A percentile compares a stretch with the other conserved stretches of the same genome.
Evolutionary conservation across 306 rosid genomes (phyloP).

Genomic region (Biancaea sappan): DNA sequence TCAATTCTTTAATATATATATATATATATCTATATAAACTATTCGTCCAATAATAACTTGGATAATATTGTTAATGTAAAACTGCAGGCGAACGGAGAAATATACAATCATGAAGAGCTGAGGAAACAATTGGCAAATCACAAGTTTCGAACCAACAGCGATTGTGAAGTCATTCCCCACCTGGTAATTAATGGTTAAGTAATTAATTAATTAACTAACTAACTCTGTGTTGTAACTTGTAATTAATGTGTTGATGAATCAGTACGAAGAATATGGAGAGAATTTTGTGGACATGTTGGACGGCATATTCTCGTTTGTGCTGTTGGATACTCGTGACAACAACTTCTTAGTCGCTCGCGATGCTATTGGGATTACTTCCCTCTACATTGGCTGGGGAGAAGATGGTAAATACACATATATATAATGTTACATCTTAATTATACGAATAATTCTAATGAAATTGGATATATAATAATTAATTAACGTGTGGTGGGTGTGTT

Average conservation of each 20-base stretch:
- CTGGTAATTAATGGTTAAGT: not conserved
- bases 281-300: slow-evolving; percentile 61
- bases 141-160: slow-evolving; percentile 61
- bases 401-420: too few relatives aligned
- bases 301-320: slow-evolving; percentile 52
- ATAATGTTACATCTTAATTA: not conserved
- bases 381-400: slow-evolving; percentile 67
- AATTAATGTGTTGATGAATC: too few relatives aligned
- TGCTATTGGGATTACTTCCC: slow-evolving; percentile 66
- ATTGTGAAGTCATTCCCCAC: slow-evolving; percentile 7
- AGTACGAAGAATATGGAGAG: slow-evolving; percentile 69
- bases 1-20: too few relatives aligned
- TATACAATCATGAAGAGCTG: slow-evolving; percentile 63
- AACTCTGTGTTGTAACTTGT: too few relatives aligned
- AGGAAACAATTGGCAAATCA: slow-evolving; percentile 56
- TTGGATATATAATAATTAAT: too few relatives aligned
- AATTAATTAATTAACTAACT: too few relatives aligned
- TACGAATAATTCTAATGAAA: too few relatives aligned
- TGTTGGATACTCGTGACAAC: slow-evolving; percentile 43
- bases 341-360: slow-evolving; percentile 68
- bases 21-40: too few relatives aligned
- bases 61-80: too few relatives aligned
- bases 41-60: too few relatives aligned
- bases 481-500: too few relatives aligned
- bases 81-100: not conserved